These are phyloP conservation scores for Thermothelomyces thermophilus DNA, from an alignment of 2,329 filamentous ascomycete genomes.

Conservation along the genomic window DNA sequence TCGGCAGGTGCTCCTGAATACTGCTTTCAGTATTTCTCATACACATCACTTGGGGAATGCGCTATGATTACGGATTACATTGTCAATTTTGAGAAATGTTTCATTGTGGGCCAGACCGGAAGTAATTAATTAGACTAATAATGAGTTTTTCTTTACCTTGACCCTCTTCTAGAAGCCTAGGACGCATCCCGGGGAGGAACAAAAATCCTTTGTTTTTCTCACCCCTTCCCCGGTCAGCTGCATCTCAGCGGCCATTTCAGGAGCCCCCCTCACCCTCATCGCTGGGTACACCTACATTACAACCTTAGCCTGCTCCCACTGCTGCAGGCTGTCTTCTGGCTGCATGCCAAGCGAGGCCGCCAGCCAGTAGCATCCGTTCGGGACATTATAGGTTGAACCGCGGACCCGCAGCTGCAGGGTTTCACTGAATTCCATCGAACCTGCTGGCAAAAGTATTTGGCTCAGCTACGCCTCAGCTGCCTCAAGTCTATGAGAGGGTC, in stretches of 20 bases:
- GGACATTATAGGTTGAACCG: conserved; percentile 18
- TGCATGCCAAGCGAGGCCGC: conserved; percentile 16
- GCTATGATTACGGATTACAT: too few species aligned
- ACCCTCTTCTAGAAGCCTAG: too few species aligned
- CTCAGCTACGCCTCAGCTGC: too few species aligned
- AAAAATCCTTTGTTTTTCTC: neutral
- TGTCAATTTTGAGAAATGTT: too few species aligned
- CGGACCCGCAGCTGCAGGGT: conserved; percentile 13
- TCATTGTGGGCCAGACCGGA: too few species aligned
- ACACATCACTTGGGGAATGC: too few species aligned
- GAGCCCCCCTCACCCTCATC: conserved; percentile 1
- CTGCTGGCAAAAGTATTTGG: neutral
- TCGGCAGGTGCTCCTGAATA: too few species aligned
- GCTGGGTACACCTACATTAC: neutral
- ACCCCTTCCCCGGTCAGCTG: neutral
- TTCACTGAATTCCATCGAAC: conserved; percentile 5
- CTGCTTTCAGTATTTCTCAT: too few species aligned
- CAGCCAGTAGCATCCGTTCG: conserved; percentile 17
- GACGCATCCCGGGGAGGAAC: neutral
- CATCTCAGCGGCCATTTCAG: conserved; percentile 12
- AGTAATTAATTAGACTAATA: too few species aligned
- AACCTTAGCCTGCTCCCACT: conserved; percentile 6
- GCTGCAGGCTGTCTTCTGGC: conserved; percentile 16
- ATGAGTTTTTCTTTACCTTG: too few species aligned
- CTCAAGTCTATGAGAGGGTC: too few species aligned